Conservation (phyloP, 2,329 filamentous ascomycete species). For the Zymoseptoria crescenta region DNA sequence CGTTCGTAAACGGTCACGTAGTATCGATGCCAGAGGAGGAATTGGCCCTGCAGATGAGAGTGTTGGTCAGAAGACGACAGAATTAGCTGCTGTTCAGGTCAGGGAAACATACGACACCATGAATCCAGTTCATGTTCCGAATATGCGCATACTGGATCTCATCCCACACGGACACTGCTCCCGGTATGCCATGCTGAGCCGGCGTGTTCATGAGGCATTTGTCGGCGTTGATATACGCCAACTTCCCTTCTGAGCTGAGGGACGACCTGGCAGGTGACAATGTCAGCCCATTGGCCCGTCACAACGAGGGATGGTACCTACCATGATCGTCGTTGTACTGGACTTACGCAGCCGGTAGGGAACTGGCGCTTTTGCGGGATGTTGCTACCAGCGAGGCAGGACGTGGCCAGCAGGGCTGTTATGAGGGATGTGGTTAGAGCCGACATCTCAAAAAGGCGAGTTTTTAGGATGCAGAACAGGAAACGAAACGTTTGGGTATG, state of each 20-base stretch:
- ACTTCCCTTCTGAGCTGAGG: constrained; percentile 11
- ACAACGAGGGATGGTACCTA: not conserved
- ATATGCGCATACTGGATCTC: constrained; percentile 18
- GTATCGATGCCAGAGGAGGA: constrained; percentile 18
- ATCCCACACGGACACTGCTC: constrained; percentile 15
- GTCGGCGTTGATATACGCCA: constrained; percentile 13
- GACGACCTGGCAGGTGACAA: constrained; percentile 7
- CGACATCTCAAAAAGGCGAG: not conserved
- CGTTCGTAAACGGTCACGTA: constrained; percentile 15
- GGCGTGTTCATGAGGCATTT: constrained; percentile 15
- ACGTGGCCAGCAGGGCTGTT: not conserved
- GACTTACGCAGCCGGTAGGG: constrained; percentile 1
- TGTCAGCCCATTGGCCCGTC: not conserved
- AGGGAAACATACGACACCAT: constrained; percentile 10
- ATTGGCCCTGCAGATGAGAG: constrained; percentile 5
- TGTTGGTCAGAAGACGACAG: not conserved
- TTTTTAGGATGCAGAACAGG: not conserved
- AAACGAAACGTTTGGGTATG: not conserved
- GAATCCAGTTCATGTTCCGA: constrained; percentile 16
- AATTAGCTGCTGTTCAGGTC: not conserved
- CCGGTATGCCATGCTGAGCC: constrained; percentile 12
- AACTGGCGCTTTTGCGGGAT: not conserved
- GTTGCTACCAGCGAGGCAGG: not conserved
- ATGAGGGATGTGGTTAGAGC: not conserved
- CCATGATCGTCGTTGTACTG: constrained; percentile 10